Percentiles rank a stretch among this genome's conserved stretches.
These are phyloP conservation scores for Mrakia blollopis DNA, from an alignment of 768 basidiomycete genomes.

Conservation along the genomic window DNA sequence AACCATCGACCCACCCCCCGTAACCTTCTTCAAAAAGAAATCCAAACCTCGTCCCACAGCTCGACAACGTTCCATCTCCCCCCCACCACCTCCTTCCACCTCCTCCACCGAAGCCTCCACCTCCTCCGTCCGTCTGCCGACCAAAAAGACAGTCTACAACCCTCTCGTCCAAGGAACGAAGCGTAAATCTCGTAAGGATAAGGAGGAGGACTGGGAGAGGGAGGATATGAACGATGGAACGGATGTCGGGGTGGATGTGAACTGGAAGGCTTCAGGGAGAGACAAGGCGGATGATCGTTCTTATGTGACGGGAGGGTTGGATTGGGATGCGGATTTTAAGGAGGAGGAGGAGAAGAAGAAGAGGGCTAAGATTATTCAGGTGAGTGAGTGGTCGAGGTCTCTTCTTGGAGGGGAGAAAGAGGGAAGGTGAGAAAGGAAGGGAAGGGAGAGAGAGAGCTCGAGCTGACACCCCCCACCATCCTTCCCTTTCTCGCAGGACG, in stretches of 20 bases:
- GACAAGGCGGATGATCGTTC: conserved; percentile 56
- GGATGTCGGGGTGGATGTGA: conserved; percentile 51
- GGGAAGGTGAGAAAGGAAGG: not conserved
- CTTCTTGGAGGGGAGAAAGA: no score
- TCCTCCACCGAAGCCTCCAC: conserved; percentile 16
- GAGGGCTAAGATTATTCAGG: conserved; percentile 51
- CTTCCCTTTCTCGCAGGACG: conserved; percentile 48
- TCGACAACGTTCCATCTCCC: conserved; percentile 69
- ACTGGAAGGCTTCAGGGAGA: conserved; percentile 41
- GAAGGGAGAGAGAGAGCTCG: not conserved
- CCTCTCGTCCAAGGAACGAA: conserved; percentile 75
- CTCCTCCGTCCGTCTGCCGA: conserved; percentile 62
- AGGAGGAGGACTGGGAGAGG: conserved; percentile 46
- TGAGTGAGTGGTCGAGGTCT: conserved; percentile 26
- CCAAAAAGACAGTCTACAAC: conserved; percentile 61
- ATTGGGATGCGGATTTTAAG: conserved; percentile 81
- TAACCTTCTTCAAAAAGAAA: conserved; percentile 86
- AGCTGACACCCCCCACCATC: not conserved
- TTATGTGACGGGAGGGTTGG: conserved; percentile 60
- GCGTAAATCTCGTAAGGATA: conserved; percentile 54
- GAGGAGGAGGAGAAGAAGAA: conserved; percentile 70
- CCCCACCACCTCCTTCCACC: conserved; percentile 42
- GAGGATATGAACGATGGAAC: conserved; percentile 48
- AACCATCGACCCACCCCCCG: conserved; percentile 41
- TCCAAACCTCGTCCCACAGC: conserved; percentile 69